A percentile compares a stretch with the other conserved stretches of the same genome.
phyloP scores from a whole-genome alignment of 192 early-diverging fungal genomes.

The Linnemannia schmuckeri region DNA sequence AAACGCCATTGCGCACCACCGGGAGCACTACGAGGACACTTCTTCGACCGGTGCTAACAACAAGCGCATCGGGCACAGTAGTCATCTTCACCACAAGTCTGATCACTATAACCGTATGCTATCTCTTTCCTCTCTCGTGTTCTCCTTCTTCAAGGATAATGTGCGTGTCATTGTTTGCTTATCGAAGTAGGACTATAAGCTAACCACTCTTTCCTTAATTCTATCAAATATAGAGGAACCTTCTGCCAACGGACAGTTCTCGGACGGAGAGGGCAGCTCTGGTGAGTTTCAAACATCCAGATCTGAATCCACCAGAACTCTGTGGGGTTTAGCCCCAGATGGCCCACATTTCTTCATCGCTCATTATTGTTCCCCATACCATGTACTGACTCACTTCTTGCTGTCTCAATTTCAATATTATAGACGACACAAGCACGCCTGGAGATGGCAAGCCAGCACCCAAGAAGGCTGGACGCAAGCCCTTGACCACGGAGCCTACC shows the following conservation, averaged over 20 bases:
- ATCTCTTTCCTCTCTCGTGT: too few species aligned
- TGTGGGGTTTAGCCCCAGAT: background rate
- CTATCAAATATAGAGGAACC: background rate
- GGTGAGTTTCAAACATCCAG: slow-evolving; percentile 16
- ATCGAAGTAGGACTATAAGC: too few species aligned
- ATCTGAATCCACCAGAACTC: background rate
- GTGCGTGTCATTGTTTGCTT: too few species aligned
- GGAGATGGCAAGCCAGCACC: slow-evolving; percentile 60
- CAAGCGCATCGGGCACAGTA: slow-evolving; percentile 54
- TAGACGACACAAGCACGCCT: slow-evolving; percentile 40
- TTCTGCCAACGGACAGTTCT: slow-evolving; percentile 5
- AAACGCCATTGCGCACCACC: slow-evolving; percentile 57
- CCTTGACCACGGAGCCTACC: slow-evolving; percentile 68
- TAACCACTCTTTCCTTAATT: background rate
- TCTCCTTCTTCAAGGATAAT: too few species aligned
- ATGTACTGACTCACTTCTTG: background rate
- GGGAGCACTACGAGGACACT: slow-evolving; percentile 55
- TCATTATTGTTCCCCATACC: background rate
- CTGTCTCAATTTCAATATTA: background rate
- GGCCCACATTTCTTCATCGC: background rate
- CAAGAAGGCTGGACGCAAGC: slow-evolving; percentile 74
- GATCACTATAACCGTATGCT: slow-evolving; percentile 16
- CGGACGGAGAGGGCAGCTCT: slow-evolving; percentile 41
- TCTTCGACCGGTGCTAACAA: slow-evolving; percentile 22
- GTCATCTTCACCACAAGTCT: slow-evolving; percentile 27